Percentiles rank a stretch among this genome's conserved stretches.
These are phyloP conservation scores for Kwoniella bestiolae DNA, from an alignment of 768 basidiomycete genomes.

Conservation along the genomic window DNA sequence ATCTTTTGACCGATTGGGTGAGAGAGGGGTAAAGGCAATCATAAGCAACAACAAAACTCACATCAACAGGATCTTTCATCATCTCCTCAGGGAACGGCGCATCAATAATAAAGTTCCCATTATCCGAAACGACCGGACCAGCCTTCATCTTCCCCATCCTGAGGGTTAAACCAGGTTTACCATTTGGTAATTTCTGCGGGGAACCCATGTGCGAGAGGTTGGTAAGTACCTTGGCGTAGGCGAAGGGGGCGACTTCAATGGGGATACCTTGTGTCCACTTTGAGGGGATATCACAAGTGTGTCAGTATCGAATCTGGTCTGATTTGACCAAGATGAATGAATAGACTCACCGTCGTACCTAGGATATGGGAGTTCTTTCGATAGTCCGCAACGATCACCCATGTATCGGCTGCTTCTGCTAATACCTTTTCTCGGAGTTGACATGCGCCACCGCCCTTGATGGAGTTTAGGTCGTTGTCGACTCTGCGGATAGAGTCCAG, in stretches of 20 bases:
- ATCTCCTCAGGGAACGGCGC: constrained; percentile 78
- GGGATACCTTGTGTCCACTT: constrained; percentile 89
- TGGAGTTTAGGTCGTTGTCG: constrained; percentile 81
- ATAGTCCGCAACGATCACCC: constrained; percentile 91
- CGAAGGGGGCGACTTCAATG: constrained; percentile 95
- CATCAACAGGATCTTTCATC: constrained; percentile 70
- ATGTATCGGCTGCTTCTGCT: constrained; percentile 92
- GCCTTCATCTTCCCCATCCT: constrained; percentile 88
- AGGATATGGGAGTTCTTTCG: constrained; percentile 85
- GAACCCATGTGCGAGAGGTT: constrained; percentile 63
- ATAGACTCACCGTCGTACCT: constrained; percentile 73
- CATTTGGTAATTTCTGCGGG: constrained; percentile 37
- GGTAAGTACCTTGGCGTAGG: constrained; percentile 83
- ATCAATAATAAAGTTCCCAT: constrained; percentile 97
- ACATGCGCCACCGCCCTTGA: constrained; percentile 97
- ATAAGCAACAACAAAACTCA: constrained; percentile 57
- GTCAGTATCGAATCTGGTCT: too few species aligned
- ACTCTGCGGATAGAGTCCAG: too few species aligned
- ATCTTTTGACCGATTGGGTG: too few species aligned
- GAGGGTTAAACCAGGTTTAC: constrained; percentile 66
- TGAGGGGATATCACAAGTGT: too few species aligned
- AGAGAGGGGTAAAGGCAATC: too few species aligned
- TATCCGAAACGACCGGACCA: constrained; percentile 95
- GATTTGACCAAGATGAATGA: too few species aligned
- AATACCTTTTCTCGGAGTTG: constrained; percentile 96